phyloP scores from a whole-genome alignment of 1,284 basidiomycete species.

The Coniophora puteana region DNA sequence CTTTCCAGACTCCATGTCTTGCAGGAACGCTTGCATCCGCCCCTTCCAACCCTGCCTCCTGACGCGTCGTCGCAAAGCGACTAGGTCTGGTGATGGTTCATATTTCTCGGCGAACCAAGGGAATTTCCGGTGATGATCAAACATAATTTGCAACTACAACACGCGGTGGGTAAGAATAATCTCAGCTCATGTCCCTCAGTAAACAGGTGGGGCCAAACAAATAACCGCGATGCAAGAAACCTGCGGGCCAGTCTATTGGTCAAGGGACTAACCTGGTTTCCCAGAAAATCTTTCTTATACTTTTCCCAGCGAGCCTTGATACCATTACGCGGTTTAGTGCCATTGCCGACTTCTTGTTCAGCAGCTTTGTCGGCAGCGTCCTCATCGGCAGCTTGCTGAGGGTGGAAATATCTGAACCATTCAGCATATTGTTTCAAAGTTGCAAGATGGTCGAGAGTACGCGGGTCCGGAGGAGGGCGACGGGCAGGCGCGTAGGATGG shows the following conservation, averaged over 20 bases:
- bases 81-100: conserved; percentile 67
- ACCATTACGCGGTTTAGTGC: conserved; percentile 74
- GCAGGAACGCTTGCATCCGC: conserved; percentile 65
- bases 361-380: conserved; percentile 77
- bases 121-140: conserved; percentile 86
- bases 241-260: conserved; percentile 14
- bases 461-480: conserved; percentile 73
- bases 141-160: conserved; percentile 85
- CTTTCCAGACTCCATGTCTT: conserved; percentile 78
- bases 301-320: conserved; percentile 83
- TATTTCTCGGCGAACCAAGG: conserved; percentile 97
- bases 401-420: conserved; percentile 83
- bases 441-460: conserved; percentile 78
- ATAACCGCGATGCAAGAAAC: not conserved
- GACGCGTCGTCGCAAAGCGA: conserved; percentile 67
- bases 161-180: conserved; percentile 29
- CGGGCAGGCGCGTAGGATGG: conserved; percentile 45
- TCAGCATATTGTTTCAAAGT: conserved; percentile 84
- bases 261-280: conserved; percentile 68
- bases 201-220: conserved; percentile 9
- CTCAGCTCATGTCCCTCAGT: conserved; percentile 27
- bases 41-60: conserved; percentile 81
- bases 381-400: conserved; percentile 74
- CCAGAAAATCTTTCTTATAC: conserved; percentile 86
- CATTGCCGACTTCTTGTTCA: conserved; percentile 76